Conservation (phyloP, 306 rosid species). For the Cicer yamashitae region DNA sequence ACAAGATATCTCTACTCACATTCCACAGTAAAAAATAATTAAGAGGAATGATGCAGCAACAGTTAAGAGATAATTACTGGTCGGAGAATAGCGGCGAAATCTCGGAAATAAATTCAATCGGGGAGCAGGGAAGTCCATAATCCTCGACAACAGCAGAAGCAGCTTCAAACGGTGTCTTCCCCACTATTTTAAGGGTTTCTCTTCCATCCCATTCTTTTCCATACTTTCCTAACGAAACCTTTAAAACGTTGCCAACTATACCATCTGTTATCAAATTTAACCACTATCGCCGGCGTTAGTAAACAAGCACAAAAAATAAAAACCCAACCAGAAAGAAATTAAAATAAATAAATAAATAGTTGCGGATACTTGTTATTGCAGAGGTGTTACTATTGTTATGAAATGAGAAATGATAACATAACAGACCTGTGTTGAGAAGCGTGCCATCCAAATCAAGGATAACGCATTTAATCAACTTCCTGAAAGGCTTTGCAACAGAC, state of each 20-base stretch:
- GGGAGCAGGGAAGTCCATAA: conserved; percentile 80
- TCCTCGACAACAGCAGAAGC: conserved; percentile 71
- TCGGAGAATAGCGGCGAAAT: conserved; percentile 69
- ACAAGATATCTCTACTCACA: conserved; percentile 10
- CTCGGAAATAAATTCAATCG: conserved; percentile 65
- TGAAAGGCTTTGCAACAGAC: conserved; percentile 54
- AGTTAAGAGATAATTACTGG: conserved; percentile 55
- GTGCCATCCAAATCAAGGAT: conserved; percentile 95
- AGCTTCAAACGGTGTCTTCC: conserved; percentile 78
- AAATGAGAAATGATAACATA: background rate
- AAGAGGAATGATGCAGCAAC: conserved; percentile 13
- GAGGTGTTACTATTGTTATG: background rate
- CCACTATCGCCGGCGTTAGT: conserved; percentile 24
- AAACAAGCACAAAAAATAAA: conserved; percentile 10
- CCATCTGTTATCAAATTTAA: conserved; percentile 63
- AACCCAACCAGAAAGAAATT: background rate
- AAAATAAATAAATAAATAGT: background rate
- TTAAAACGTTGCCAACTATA: conserved; percentile 65
- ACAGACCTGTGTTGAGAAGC: conserved; percentile 75
- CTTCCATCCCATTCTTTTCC: conserved; percentile 97
- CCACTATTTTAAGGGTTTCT: conserved; percentile 65
- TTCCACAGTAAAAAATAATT: background rate
- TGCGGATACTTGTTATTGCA: background rate
- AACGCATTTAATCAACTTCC: conserved; percentile 63
- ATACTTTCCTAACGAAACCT: conserved; percentile 57